A percentile compares a stretch with the other conserved stretches of the same genome.
phyloP scores from a whole-genome alignment of 2,329 filamentous ascomycete species.

The Ceratocystis diversiconidia region DNA sequence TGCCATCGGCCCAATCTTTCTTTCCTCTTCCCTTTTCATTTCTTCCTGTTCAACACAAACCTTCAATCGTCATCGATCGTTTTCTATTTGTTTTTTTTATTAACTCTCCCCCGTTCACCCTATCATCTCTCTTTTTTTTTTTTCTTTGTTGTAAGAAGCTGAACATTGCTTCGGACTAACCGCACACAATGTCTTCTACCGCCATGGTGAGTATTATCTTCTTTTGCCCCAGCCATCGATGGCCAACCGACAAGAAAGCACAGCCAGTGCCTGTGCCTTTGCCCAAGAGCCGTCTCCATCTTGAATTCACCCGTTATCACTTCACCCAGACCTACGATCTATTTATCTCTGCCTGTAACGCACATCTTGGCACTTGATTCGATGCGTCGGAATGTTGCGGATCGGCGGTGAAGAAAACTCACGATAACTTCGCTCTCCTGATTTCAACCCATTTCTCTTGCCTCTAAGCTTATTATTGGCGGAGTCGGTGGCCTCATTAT shows the following conservation, averaged over 20 bases:
- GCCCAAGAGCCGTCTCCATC: not conserved
- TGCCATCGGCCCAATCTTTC: conserved; percentile 7
- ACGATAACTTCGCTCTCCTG: not conserved
- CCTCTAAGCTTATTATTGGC: not conserved
- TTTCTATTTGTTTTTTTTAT: conserved; percentile 3
- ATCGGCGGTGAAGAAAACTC: not conserved
- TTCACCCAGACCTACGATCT: not conserved
- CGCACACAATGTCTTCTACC: conserved; percentile 12
- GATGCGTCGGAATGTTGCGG: not conserved
- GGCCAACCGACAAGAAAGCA: not conserved
- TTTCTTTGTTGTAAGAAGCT: not conserved
- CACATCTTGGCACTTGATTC: not conserved
- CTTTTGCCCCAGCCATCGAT: not conserved
- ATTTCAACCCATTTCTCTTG: not conserved
- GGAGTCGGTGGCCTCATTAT: conserved; percentile 1
- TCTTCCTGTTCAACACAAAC: conserved; percentile 1
- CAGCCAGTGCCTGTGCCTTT: not conserved
- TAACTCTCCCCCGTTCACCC: not conserved
- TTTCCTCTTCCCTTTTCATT: conserved; percentile 1
- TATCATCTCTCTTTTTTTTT: not conserved
- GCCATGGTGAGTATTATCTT: conserved; percentile 12
- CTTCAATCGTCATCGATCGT: not conserved
- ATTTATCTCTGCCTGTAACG: not conserved
- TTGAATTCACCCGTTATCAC: not conserved
- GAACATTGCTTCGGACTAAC: not conserved